A percentile compares a stretch with the other conserved stretches of the same genome.
phyloP scores from a whole-genome alignment of 192 early-diverging fungal species.

The Diversispora epigaea region DNA sequence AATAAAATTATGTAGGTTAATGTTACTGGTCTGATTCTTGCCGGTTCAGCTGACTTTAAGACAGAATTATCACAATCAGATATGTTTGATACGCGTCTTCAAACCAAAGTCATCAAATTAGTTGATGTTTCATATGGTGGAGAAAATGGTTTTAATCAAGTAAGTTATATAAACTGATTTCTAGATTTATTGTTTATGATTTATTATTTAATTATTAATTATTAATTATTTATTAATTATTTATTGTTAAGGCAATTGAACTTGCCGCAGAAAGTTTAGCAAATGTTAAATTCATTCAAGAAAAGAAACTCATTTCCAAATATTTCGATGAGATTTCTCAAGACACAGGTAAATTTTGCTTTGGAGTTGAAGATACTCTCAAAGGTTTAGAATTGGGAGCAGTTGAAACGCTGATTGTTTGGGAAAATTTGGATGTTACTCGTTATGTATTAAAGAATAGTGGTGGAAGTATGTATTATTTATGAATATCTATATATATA shows the following conservation, averaged over 20 bases:
- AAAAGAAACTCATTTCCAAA: conserved; percentile 93
- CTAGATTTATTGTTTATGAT: background rate
- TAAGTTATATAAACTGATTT: background rate
- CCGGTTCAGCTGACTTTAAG: conserved; percentile 99
- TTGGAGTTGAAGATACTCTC: conserved; percentile 94
- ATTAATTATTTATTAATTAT: too few species aligned
- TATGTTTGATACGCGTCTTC: conserved; percentile 91
- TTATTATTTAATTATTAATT: background rate
- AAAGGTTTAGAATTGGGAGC: conserved; percentile 96
- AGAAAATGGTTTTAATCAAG: conserved; percentile 95
- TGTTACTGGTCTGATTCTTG: conserved; percentile 85
- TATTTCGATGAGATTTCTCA: conserved; percentile 98
- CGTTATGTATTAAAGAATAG: conserved; percentile 80
- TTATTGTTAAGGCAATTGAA: conserved; percentile 76
- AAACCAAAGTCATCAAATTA: conserved; percentile 85
- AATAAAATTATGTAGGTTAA: conserved; percentile 51
- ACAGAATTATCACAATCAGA: conserved; percentile 93
- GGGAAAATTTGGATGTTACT: conserved; percentile 87
- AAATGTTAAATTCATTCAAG: conserved; percentile 99
- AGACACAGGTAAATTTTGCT: conserved; percentile 95
- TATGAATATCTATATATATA: background rate
- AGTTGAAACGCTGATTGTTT: conserved; percentile 98
- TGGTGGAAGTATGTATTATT: conserved; percentile 45
- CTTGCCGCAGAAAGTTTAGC: conserved; percentile 85
- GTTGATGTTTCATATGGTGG: conserved; percentile 99